Evolutionary conservation across 768 basidiomycete species (phyloP).

Genomic region (Aureoboletus auriporus): DNA sequence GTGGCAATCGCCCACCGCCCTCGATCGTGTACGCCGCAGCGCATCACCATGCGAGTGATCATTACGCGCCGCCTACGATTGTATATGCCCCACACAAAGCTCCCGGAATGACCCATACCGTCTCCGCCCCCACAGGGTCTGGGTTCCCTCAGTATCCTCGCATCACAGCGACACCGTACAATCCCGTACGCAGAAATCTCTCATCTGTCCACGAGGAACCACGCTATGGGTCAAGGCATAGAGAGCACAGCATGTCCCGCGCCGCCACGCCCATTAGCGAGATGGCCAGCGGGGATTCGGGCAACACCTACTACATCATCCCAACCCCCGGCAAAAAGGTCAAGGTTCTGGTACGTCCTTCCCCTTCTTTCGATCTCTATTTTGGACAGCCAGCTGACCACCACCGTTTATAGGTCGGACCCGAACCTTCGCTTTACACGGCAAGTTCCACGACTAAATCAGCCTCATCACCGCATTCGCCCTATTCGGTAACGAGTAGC

Average conservation of each 20-base stretch:
- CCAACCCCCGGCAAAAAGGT: conserved; percentile 71
- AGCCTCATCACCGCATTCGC: conserved; percentile 46
- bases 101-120: conserved; percentile 67
- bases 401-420: conserved; percentile 32
- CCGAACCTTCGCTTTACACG: conserved; percentile 52
- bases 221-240: conserved; percentile 25
- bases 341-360: conserved; percentile 61
- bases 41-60: conserved; percentile 39
- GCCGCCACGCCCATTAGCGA: conserved; percentile 39
- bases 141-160: conserved; percentile 38
- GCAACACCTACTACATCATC: conserved; percentile 72
- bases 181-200: conserved; percentile 35
- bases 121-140: conserved; percentile 51
- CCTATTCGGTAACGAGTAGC: conserved; percentile 22
- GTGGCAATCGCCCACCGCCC: conserved; percentile 41
- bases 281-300: conserved; percentile 49
- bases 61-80: conserved; percentile 59
- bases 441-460: conserved; percentile 58
- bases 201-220: conserved; percentile 38
- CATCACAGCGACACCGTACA: conserved; percentile 39
- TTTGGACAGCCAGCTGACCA: conserved; percentile 25
- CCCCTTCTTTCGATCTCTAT: conserved; percentile 6
- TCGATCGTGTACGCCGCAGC: conserved; percentile 59
- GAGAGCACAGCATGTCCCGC: conserved; percentile 24
- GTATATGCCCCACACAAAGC: conserved; percentile 50